These are phyloP conservation scores for Tuber umbilicatum DNA, from an alignment of 495 filamentous ascomycete species.

Conservation along the genomic window DNA sequence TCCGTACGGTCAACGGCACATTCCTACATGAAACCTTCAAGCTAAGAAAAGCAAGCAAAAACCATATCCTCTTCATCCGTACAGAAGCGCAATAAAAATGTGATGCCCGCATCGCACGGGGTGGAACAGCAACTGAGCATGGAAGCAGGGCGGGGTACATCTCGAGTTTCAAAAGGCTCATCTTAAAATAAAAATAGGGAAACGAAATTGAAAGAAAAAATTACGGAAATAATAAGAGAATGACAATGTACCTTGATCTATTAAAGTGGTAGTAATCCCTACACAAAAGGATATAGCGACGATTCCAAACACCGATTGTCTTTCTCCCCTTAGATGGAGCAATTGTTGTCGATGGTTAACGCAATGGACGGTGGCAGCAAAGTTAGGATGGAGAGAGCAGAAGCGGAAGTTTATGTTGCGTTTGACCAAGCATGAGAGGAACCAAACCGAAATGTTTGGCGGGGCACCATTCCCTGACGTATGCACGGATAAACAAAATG, in stretches of 20 bases:
- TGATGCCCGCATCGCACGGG: background rate
- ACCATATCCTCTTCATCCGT: background rate
- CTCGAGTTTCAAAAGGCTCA: background rate
- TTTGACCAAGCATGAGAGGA: background rate
- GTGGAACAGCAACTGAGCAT: background rate
- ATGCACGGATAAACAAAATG: constrained; percentile 4
- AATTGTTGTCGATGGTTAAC: background rate
- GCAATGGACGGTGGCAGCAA: background rate
- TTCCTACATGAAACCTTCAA: background rate
- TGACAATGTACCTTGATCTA: background rate
- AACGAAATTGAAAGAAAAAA: background rate
- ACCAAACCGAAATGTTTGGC: background rate
- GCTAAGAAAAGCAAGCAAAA: background rate
- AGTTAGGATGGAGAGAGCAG: background rate
- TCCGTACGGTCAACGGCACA: constrained; percentile 6
- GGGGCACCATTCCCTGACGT: constrained; percentile 1
- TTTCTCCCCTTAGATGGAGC: background rate
- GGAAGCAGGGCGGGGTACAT: background rate
- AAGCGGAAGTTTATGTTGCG: background rate
- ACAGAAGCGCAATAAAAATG: background rate
- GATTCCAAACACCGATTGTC: background rate
- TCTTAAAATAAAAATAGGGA: background rate
- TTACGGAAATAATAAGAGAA: background rate
- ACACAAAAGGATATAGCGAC: background rate
- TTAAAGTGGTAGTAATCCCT: background rate